phyloP scores from a whole-genome alignment of 495 filamentous ascomycete genomes.

The Hapsidospora chrysogenum region DNA sequence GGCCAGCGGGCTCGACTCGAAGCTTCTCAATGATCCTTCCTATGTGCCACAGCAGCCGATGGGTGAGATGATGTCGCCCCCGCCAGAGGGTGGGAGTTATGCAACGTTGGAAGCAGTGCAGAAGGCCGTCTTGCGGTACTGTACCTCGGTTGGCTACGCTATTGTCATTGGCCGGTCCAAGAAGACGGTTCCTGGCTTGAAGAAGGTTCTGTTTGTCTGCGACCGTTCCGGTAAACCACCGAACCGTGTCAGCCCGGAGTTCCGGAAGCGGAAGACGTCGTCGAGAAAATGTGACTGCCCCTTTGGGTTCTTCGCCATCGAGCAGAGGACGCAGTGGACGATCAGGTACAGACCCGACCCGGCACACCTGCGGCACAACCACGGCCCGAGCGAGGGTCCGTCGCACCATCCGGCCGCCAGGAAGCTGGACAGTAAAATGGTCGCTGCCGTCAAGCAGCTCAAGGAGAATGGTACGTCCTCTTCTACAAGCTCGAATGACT shows the following conservation, averaged over 20 bases:
- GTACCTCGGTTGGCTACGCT: constrained; percentile 38
- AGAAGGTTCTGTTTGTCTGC: constrained; percentile 41
- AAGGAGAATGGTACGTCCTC: constrained; percentile 33
- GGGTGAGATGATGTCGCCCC: constrained; percentile 33
- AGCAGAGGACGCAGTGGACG: constrained; percentile 38
- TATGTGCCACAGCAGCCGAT: constrained; percentile 26
- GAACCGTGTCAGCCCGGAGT: constrained; percentile 31
- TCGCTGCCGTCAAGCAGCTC: constrained; percentile 35
- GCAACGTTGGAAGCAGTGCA: constrained; percentile 36
- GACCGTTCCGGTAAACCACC: constrained; percentile 38
- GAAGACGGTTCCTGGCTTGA: constrained; percentile 37
- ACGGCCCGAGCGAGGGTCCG: constrained; percentile 37
- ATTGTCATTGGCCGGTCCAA: constrained; percentile 41
- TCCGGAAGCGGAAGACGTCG: constrained; percentile 37
- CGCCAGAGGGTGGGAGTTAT: constrained; percentile 36
- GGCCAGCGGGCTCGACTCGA: constrained; percentile 22
- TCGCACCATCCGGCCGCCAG: constrained; percentile 36
- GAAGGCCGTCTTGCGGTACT: constrained; percentile 32
- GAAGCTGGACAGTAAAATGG: constrained; percentile 40
- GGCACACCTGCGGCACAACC: constrained; percentile 33
- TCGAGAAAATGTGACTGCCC: constrained; percentile 40
- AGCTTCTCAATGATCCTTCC: constrained; percentile 22
- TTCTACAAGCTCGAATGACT: background rate
- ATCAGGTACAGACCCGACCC: constrained; percentile 35
- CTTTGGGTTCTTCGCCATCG: constrained; percentile 40